A percentile compares a stretch with the other conserved stretches of the same genome.
These are phyloP conservation scores for Starmerella sp. DNA, from an alignment of 805 yeast species.

Conservation along the genomic window DNA sequence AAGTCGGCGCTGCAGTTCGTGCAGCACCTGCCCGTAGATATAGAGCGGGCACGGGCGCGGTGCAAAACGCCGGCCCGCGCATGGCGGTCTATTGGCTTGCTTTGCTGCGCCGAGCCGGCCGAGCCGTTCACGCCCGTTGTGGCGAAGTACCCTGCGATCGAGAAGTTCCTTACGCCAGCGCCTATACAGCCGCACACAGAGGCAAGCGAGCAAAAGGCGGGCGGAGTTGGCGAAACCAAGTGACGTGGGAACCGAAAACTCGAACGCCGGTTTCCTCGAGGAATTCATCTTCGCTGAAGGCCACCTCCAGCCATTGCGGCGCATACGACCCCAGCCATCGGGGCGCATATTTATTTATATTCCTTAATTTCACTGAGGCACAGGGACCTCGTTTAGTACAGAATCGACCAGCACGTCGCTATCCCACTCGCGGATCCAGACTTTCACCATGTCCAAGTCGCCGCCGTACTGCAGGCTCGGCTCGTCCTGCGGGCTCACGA, in stretches of 20 bases:
- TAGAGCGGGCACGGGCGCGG: neutral
- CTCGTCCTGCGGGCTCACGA: slow-evolving; percentile 37
- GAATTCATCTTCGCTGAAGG: neutral
- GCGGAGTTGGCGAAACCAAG: too few species aligned
- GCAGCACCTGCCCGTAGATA: neutral
- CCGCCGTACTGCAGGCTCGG: slow-evolving; percentile 48
- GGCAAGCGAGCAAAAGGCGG: neutral
- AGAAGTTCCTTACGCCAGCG: neutral
- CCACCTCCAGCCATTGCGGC: neutral
- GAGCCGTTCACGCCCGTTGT: neutral
- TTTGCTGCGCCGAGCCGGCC: neutral
- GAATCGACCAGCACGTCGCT: slow-evolving; percentile 42
- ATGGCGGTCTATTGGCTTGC: neutral
- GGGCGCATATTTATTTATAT: neutral
- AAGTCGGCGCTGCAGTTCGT: neutral
- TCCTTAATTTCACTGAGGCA: slow-evolving; percentile 31
- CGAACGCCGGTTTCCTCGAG: neutral
- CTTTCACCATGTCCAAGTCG: slow-evolving; percentile 34
- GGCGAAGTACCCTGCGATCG: neutral
- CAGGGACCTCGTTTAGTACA: slow-evolving; percentile 39
- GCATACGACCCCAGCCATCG: too few species aligned
- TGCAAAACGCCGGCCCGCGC: slow-evolving; percentile 1
- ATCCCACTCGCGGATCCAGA: slow-evolving; percentile 37
- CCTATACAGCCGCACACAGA: neutral
- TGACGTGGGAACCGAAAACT: too few species aligned